Evolutionary conservation across 768 basidiomycete species (phyloP).

Genomic region (Lentinula edodes): DNA sequence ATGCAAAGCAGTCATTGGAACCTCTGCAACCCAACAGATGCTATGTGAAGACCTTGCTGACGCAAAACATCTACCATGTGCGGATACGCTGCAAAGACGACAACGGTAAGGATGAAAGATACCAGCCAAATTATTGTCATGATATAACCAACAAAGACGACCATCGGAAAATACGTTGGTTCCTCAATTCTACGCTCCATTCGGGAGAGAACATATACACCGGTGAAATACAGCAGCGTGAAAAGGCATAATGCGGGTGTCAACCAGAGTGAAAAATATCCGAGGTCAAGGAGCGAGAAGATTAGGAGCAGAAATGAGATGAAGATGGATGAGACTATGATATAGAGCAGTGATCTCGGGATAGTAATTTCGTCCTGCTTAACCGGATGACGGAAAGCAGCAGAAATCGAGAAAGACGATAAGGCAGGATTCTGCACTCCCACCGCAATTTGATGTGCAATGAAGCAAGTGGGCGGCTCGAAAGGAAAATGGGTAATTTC

Average conservation of each 20-base stretch:
- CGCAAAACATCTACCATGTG: conserved; percentile 13
- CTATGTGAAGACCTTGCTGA: conserved; percentile 20
- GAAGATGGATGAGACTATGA: conserved; percentile 20
- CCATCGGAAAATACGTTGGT: conserved; percentile 28
- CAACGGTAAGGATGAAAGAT: conserved; percentile 22
- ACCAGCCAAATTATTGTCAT: conserved; percentile 24
- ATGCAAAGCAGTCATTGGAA: conserved; percentile 23
- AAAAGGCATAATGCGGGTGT: conserved; percentile 23
- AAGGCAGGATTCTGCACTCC: conserved; percentile 5
- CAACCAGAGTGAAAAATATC: conserved; percentile 27
- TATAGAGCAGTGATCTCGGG: conserved; percentile 21
- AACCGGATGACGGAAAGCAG: conserved; percentile 4
- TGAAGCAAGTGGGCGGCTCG: conserved; percentile 5
- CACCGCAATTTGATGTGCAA: background rate
- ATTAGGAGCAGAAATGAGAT: conserved; percentile 20
- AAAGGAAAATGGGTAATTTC: background rate
- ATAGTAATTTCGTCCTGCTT: conserved; percentile 11
- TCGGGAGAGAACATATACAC: conserved; percentile 20
- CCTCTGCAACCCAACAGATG: conserved; percentile 21
- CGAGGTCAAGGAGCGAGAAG: conserved; percentile 27
- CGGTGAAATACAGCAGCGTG: conserved; percentile 23
- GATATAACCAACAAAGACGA: conserved; percentile 23
- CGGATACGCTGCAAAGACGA: conserved; percentile 16
- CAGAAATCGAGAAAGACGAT: background rate
- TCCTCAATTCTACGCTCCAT: conserved; percentile 17